Base-by-base conservation (phyloP, 139 green algal genomes). In the Asterochloris erici region DNA sequence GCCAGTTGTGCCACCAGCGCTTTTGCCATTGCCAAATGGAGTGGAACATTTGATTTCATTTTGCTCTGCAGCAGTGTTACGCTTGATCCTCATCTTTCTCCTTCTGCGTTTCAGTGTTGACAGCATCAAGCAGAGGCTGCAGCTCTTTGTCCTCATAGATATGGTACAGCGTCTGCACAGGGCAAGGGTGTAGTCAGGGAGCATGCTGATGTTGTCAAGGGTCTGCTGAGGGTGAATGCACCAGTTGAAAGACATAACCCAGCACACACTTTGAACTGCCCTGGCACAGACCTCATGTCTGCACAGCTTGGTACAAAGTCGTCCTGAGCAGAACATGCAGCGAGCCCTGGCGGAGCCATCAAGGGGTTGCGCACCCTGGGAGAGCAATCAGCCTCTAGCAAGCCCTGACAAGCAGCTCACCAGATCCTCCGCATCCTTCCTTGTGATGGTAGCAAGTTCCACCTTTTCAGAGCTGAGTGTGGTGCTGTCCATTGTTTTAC, bases 401-500 rank as follows among this genome's bases (percentile, higher is more conserved):
- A 29, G 19, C 19, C 23, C 12, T 26, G 14, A 78, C 11, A 64
- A 14, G 29, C 26, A 80, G 76, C 81, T 69, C 74, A 94, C 91
- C 90, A 92, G 88, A 29, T 79, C 90, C 21, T 82, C 90, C 19
- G 83, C 84, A 73, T 94, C 88, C 0, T 87, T 85, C 12, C 85
- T 90, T 54, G 38, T 54, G 24, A 99, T 64, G 28, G 95, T 96
- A n/a, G 94, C 85, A 60, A 99, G 86, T 90, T 99, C 96, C 81
- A 99, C 89, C 90, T 99, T 99, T 61, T 99, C 96, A 0, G 92
- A 73, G 21, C 89, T 90, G 13, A 99, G 89, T 10, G 91, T 95
- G 16, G 96, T 97, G 83, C 85, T 93, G 90, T 99, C 96, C 96
- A 99, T 99, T 23, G 92, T 97, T 88, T 99, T 99, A 87, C 85